phyloP scores from a whole-genome alignment of 116 monocot species.

The Phalaenopsis hybrid region DNA sequence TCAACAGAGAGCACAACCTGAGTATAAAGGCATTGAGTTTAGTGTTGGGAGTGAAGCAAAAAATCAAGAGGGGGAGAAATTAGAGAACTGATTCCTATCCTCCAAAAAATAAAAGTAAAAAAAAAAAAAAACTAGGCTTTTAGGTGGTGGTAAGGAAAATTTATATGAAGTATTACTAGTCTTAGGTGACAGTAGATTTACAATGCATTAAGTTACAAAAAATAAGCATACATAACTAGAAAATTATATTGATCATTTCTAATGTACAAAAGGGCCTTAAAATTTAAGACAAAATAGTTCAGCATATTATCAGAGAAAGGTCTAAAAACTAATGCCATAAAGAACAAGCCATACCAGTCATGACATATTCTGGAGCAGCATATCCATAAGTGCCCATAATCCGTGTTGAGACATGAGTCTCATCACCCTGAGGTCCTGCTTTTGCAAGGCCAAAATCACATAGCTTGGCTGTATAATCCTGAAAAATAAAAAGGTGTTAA shows the following conservation, averaged over 20 bases:
- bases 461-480: conserved; percentile 93
- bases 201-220: neutral
- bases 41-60: too few relatives aligned
- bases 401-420: conserved; percentile 88
- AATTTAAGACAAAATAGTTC: neutral
- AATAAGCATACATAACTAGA: neutral
- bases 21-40: too few relatives aligned
- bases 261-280: neutral
- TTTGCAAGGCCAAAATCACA: conserved; percentile 94
- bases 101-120: neutral
- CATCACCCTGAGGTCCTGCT: conserved; percentile 83
- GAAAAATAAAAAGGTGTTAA: neutral
- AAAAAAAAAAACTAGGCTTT: neutral
- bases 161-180: too few relatives aligned
- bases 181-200: neutral
- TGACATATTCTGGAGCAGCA: conserved; percentile 82
- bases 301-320: neutral
- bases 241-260: neutral
- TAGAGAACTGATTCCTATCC: neutral
- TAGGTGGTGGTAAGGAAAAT: too few relatives aligned
- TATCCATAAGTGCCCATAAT: conserved; percentile 95
- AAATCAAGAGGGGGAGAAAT: neutral
- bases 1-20: too few relatives aligned
- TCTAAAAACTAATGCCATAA: neutral
- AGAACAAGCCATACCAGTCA: conserved; percentile 10